Evolutionary conservation across 345 rosid species (phyloP), one percentile per base, ranked within the genome.

Genomic region (Sisymbrium altissimum): DNA sequence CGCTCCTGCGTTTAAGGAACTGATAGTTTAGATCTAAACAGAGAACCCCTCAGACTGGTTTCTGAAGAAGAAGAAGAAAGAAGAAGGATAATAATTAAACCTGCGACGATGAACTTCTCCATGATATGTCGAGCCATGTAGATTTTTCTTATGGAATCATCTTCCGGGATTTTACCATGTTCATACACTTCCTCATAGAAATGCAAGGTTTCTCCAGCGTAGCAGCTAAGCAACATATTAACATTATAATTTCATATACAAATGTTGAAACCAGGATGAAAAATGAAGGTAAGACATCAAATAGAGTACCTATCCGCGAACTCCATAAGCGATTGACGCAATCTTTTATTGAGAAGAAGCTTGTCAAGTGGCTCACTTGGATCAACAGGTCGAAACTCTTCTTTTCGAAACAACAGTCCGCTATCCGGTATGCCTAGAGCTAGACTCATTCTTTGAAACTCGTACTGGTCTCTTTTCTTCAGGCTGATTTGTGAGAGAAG

Each of bases 351-450:
- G 13, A 50, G 78, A 73, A 93, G 98, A 81, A 93, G 96, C 85
- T 90, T 87, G 77, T 89, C 93, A 12, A 93, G 84, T 49, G 98
- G 89, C 46, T 93, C 92, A 9, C 76, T 82, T 58, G 87, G 92
- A 77, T 86, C 84, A 52, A 86, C 59, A 39, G 72, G 77, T 32
- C 63, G 77, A 75, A 73, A 67, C 12, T 81, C 81, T 64, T 90
- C 93, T 70, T 77, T 81, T 27, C 80, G 88, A 67, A 77, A 56
- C 13, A 93, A 74, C 33, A 89, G 72, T 72, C 96, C 97, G 9
- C 96, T 93, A 61, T 91, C 97, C 1, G 87, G 93, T 75, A 93
- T 93, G 63, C 98, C 92, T 41, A 93, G 81, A 76, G 98, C 97
- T 78, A 83, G 82, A 35, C 93, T 90, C 97, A 93, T 90, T 48